Conservation (phyloP, 257 asterid genomes). For the Buddleja alternifolia region DNA sequence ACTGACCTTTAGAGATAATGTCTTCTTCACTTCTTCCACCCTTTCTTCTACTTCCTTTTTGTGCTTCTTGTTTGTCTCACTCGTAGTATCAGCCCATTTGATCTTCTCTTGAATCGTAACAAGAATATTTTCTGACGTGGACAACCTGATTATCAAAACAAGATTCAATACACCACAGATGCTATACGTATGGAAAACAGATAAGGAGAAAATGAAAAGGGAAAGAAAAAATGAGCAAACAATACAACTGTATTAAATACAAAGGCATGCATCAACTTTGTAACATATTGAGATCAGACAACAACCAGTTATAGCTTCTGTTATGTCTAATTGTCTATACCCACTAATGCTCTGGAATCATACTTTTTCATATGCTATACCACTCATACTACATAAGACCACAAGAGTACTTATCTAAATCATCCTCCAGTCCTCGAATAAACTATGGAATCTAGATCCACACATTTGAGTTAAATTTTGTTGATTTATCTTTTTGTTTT, state of each 20-base stretch:
- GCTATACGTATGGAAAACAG: slow-evolving; percentile 3
- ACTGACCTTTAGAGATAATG: slow-evolving; percentile 79
- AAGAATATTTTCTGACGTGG: slow-evolving; percentile 86
- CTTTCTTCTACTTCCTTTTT: slow-evolving; percentile 76
- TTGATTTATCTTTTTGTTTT: no score
- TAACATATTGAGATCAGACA: not conserved
- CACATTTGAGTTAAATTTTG: no score
- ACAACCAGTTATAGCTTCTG: slow-evolving; percentile 6
- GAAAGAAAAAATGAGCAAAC: not conserved
- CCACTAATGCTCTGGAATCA: not conserved
- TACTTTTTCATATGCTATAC: not conserved
- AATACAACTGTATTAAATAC: not conserved
- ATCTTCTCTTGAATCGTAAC: slow-evolving; percentile 93
- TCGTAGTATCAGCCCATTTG: slow-evolving; percentile 94
- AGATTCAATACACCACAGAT: slow-evolving; percentile 18
- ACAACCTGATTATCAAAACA: slow-evolving; percentile 54
- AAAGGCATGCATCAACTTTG: not conserved
- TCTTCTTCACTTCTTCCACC: slow-evolving; percentile 81
- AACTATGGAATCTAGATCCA: no score
- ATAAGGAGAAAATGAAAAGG: not conserved
- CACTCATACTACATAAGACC: not conserved
- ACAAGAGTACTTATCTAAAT: not conserved
- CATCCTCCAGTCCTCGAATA: no score
- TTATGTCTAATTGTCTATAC: not conserved
- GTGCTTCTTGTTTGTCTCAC: slow-evolving; percentile 77